These are phyloP conservation scores for Stellera chamaejasme DNA, from an alignment of 345 rosid genomes.

Conservation along the genomic window DNA sequence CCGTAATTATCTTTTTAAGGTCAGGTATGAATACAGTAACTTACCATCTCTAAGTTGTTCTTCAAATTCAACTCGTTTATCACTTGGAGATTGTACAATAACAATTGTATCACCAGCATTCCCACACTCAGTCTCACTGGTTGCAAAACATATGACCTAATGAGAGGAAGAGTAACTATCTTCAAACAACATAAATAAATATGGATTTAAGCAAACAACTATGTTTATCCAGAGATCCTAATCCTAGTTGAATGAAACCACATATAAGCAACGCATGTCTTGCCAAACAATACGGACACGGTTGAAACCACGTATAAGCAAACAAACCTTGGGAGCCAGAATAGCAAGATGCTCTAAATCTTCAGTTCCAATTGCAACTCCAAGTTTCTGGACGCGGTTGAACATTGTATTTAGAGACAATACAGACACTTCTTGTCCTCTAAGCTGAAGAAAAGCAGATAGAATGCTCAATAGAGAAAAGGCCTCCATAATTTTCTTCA, in stretches of 20 bases:
- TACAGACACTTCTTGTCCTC: conserved; percentile 27
- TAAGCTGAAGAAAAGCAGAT: conserved; percentile 35
- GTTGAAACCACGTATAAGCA: background rate
- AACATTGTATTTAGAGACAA: conserved; percentile 40
- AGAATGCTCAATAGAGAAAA: conserved; percentile 59
- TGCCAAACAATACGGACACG: too few species aligned
- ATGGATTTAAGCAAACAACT: background rate
- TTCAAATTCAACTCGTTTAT: conserved; percentile 24
- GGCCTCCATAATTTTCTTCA: conserved; percentile 54
- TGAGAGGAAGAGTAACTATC: conserved; percentile 15
- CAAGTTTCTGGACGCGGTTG: conserved; percentile 36
- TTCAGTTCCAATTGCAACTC: conserved; percentile 37
- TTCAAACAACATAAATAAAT: conserved; percentile 6
- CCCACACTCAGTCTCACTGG: conserved; percentile 25
- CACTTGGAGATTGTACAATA: conserved; percentile 33
- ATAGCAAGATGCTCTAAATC: conserved; percentile 59
- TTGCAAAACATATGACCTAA: conserved; percentile 54
- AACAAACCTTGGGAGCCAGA: conserved; percentile 72
- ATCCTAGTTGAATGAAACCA: background rate
- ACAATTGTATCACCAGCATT: conserved; percentile 35
- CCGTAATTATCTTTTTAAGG: background rate
- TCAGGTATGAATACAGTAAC: background rate
- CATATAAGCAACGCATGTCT: background rate
- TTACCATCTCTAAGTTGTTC: conserved; percentile 28
- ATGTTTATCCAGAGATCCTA: too few species aligned